phyloP scores from a whole-genome alignment of 208 protist species.

The Wallacemonas rigidus region DNA sequence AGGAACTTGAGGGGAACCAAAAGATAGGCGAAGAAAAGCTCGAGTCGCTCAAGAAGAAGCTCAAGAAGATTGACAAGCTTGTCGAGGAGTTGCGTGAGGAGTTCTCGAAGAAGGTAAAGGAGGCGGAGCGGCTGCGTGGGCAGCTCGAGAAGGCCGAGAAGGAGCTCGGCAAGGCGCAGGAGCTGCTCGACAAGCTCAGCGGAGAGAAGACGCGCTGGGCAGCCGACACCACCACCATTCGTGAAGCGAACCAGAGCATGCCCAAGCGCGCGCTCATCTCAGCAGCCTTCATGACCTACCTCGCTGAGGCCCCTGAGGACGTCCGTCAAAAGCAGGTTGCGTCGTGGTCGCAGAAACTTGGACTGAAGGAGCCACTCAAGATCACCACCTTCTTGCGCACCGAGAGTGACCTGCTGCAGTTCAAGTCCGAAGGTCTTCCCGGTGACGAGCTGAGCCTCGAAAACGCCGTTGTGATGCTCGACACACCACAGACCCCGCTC shows the following conservation, averaged over 20 bases:
- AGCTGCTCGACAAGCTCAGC: constrained; percentile 94
- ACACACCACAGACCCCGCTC: constrained; percentile 88
- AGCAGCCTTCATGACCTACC: constrained; percentile 94
- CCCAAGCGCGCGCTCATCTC: constrained; percentile 87
- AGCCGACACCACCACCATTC: constrained; percentile 70
- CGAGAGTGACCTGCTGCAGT: constrained; percentile 94
- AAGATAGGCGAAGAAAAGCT: constrained; percentile 80
- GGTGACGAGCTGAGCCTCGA: constrained; percentile 94
- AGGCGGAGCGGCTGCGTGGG: constrained; percentile 90
- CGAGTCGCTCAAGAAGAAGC: constrained; percentile 71
- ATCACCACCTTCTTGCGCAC: constrained; percentile 91
- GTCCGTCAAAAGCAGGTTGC: constrained; percentile 61
- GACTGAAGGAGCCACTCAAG: constrained; percentile 5
- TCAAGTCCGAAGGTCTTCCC: constrained; percentile 95
- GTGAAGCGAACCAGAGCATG: constrained; percentile 64
- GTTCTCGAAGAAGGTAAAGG: constrained; percentile 92
- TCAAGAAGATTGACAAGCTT: constrained; percentile 88
- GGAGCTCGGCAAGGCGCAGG: constrained; percentile 89
- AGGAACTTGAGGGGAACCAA: constrained; percentile 80
- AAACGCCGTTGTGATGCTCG: constrained; percentile 96
- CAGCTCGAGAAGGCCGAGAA: constrained; percentile 89
- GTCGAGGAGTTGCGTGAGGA: constrained; percentile 83
- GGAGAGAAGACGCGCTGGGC: constrained; percentile 96
- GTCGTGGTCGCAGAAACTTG: constrained; percentile 81
- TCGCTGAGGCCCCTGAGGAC: constrained; percentile 86